These are phyloP conservation scores for Tephrocybe sp. DNA, from an alignment of 768 basidiomycete species.

Conservation along the genomic window DNA sequence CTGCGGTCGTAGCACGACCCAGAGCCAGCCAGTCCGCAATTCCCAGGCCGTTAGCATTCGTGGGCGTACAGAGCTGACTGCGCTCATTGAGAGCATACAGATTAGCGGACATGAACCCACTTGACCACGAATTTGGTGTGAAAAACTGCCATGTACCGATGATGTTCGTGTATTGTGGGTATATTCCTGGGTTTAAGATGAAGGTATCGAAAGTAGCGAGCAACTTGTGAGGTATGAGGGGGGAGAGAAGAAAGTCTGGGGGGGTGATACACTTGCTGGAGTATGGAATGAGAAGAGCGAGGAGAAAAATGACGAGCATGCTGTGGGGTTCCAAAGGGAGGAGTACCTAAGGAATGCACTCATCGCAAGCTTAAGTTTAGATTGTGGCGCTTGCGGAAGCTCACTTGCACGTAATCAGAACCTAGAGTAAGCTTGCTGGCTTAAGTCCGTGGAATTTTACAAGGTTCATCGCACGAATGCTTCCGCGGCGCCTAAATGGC, in stretches of 20 bases:
- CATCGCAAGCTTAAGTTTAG: too few relatives aligned
- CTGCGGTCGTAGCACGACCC: constrained; percentile 51
- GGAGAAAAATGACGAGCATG: too few relatives aligned
- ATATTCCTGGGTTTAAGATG: constrained; percentile 34
- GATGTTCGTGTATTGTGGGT: constrained; percentile 48
- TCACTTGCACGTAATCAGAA: too few relatives aligned
- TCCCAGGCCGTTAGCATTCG: constrained; percentile 34
- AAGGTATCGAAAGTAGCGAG: constrained; percentile 44
- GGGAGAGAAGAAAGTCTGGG: constrained; percentile 54
- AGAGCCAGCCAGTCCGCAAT: constrained; percentile 58
- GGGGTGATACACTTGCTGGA: constrained; percentile 22
- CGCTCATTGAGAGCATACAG: constrained; percentile 61
- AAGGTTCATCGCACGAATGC: too few relatives aligned
- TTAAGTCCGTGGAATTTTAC: too few relatives aligned
- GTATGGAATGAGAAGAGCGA: constrained; percentile 10
- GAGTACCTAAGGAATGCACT: too few relatives aligned
- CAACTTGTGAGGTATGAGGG: constrained; percentile 57
- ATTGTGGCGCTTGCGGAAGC: too few relatives aligned
- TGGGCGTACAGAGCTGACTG: constrained; percentile 44
- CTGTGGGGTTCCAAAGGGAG: too few relatives aligned
- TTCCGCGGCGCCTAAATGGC: too few relatives aligned
- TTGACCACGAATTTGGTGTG: constrained; percentile 60
- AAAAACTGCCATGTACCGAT: constrained; percentile 56
- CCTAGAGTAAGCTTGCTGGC: too few relatives aligned
- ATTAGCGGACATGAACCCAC: constrained; percentile 65